Base-by-base conservation (phyloP, 1,284 basidiomycete species). In the Irpex lacteus region DNA sequence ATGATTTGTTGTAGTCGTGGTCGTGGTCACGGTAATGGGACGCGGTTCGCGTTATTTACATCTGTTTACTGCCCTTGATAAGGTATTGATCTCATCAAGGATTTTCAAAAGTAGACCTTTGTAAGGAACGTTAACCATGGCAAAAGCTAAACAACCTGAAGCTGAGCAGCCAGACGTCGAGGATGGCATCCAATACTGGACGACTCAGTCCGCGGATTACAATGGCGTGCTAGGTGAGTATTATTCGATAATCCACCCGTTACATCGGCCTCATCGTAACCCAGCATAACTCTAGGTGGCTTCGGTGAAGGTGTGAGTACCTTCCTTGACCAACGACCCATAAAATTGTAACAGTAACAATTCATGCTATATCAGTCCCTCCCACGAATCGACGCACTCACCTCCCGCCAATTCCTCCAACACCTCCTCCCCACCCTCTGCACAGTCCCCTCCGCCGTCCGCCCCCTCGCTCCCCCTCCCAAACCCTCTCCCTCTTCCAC, bases 371-470 rank as follows among this genome's bases (percentile, higher is more conserved):
- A n/a, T n/a, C n/a, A 96, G 92, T 85, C 92, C 52, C 83, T 97
- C 6, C 95, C 96, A 0, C 86, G 95, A 57, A 81, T 98, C 67
- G 96, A 98, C 74, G 85, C 94, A 5, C 84, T 97, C 5, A 90
- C 92, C 44, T 96, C 95, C 3, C 88, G 96, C 36, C 87, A 94
- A 60, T 91, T 98, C 74, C 81, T 97, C 60, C 84, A 96, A 40
- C 83, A 88, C 67, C 81, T 97, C 60, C 79, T 91, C 60, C 95
- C 95, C 6, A 84, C 90, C 58, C 84, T 98, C 15, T 90, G 85
- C 62, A 87, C 81, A 11, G 88, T 96, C 61, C 81, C 89, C 6
- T 94, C 91, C 50, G 86, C 91, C 2, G 76, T 91, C 56, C 76
- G 73, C 9, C 75, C 76, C 5, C 72, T 74, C 11, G n/a, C n/a